Evolutionary conservation across 2,329 filamentous ascomycete species (phyloP), one percentile per base, ranked within the genome.

Genomic region (Penicillium decumbens): DNA sequence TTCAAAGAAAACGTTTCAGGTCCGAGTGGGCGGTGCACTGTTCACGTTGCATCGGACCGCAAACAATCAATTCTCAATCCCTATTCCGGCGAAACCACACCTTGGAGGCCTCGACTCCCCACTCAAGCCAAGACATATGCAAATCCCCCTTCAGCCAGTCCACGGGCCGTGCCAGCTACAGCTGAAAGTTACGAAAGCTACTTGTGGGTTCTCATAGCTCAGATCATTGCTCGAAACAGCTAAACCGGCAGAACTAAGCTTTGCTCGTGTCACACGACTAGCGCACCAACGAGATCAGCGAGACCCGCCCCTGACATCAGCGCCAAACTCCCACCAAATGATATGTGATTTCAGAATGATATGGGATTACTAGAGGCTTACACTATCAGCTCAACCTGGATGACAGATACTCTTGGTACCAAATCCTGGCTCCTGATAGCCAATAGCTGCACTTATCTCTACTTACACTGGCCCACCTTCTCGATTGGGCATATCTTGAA

Each of bases 1-100:
- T 28, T 6, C 7, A 28, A 5, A 28, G 27, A 33, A 7, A 18
- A 15, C 4, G 18, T 33, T 35, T 35, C 33, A 37, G 33, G 33
- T 37, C 33, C 38, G 1, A 35, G 32, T 35, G n/a, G 8, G n/a
- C 15, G 27, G 8, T 10, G 15, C 33, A 27, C 23, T 12, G 38
- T n/a, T 12, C 18, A 32, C 15, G 43, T 51, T 51, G 49, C 49
- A 51, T 51, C 10, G 12, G 4, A 35, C 40, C 49, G 44, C 35
- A 51, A 47, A 44, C 49, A 51, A 47, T 44, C 35, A 25, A 2
- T 35, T 15, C 4, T 3, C 12, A n/a, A 13, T 43, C 40, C 48
- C 48, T 25, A 24, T 27, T 50, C 43, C 48, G 43, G 48, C 43
- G 5, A 49, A 37, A 25, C 25, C 23, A 41, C 29, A 38, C n/a